Percentiles rank a stretch among this genome's conserved stretches.
These are phyloP conservation scores for Trametes maxima DNA, from an alignment of 768 basidiomycete genomes.

Conservation along the genomic window DNA sequence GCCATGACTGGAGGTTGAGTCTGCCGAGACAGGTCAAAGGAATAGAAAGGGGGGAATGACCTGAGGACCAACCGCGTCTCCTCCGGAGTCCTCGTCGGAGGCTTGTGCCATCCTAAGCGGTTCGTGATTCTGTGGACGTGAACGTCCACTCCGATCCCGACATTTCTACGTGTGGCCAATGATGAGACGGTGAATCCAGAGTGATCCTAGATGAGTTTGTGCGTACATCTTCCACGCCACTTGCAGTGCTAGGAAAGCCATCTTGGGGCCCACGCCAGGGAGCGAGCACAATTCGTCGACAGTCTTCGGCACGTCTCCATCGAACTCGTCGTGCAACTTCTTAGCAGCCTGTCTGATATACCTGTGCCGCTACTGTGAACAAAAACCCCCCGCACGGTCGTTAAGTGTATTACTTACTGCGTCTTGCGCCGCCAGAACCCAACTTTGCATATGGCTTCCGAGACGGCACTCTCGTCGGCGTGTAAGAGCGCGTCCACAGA, in stretches of 20 bases:
- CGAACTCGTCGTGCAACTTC: slow-evolving; percentile 68
- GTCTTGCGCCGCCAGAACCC: slow-evolving; percentile 94
- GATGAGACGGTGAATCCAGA: neutral
- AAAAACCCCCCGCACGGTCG: neutral
- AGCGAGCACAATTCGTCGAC: slow-evolving; percentile 86
- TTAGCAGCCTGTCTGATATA: slow-evolving; percentile 77
- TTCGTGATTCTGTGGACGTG: slow-evolving; percentile 97
- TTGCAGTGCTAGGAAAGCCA: slow-evolving; percentile 88
- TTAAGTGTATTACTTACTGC: slow-evolving; percentile 47
- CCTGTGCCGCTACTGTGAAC: slow-evolving; percentile 38
- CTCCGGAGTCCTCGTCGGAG: slow-evolving; percentile 83
- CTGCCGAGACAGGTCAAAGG: slow-evolving; percentile 36
- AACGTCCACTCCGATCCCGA: slow-evolving; percentile 93
- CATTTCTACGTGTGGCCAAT: slow-evolving; percentile 53
- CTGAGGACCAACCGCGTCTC: slow-evolving; percentile 65
- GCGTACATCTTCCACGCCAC: slow-evolving; percentile 82
- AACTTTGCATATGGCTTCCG: slow-evolving; percentile 82
- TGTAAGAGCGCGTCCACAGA: slow-evolving; percentile 69
- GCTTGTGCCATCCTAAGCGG: slow-evolving; percentile 88
- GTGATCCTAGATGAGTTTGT: neutral
- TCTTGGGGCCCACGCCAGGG: slow-evolving; percentile 94
- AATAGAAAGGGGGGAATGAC: neutral
- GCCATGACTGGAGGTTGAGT: slow-evolving; percentile 81
- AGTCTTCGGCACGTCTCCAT: slow-evolving; percentile 86
- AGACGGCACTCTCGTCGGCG: slow-evolving; percentile 63